A percentile compares a stretch with the other conserved stretches of the same genome.
Conservation (phyloP, 352 stramenopile genomes). For the Pythium aphanidermatum region DNA sequence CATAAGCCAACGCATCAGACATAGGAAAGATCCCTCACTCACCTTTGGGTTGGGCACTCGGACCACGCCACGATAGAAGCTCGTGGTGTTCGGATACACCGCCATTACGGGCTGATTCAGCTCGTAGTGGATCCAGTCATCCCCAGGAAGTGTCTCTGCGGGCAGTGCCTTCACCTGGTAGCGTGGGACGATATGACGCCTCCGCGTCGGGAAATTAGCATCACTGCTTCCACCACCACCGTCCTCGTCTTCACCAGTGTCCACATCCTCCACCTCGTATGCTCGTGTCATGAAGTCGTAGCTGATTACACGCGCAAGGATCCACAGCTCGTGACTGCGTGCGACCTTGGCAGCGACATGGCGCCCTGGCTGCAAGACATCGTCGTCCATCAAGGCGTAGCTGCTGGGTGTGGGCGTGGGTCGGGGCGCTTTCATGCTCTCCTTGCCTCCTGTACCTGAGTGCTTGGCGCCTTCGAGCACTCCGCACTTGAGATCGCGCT, state of each 20-base stretch:
- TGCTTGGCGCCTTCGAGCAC: constrained; percentile 20
- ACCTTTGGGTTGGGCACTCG: constrained; percentile 85
- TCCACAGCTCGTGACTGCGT: constrained; percentile 85
- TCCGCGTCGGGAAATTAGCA: constrained; percentile 12
- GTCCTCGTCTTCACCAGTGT: constrained; percentile 84
- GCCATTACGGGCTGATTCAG: constrained; percentile 94
- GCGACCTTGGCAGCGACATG: constrained; percentile 74
- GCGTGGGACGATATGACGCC: constrained; percentile 67
- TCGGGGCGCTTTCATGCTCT: too few relatives aligned
- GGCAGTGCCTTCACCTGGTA: constrained; percentile 88
- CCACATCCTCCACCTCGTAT: constrained; percentile 96
- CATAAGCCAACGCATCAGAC: too few relatives aligned
- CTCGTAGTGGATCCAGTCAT: constrained; percentile 75
- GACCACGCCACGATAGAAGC: constrained; percentile 94
- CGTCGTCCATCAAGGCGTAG: constrained; percentile 19
- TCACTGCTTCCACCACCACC: neutral
- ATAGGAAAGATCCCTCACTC: constrained; percentile 2
- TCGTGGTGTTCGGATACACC: constrained; percentile 97
- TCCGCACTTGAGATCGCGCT: constrained; percentile 40
- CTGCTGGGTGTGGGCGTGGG: too few relatives aligned
- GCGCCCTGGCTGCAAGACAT: constrained; percentile 38
- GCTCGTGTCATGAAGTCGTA: constrained; percentile 87
- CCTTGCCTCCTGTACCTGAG: too few relatives aligned
- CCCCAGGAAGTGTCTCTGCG: constrained; percentile 48
- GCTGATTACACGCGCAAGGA: constrained; percentile 87